Conservation (phyloP, 1,284 basidiomycete species). For the Rhodotorula sp. region DNA sequence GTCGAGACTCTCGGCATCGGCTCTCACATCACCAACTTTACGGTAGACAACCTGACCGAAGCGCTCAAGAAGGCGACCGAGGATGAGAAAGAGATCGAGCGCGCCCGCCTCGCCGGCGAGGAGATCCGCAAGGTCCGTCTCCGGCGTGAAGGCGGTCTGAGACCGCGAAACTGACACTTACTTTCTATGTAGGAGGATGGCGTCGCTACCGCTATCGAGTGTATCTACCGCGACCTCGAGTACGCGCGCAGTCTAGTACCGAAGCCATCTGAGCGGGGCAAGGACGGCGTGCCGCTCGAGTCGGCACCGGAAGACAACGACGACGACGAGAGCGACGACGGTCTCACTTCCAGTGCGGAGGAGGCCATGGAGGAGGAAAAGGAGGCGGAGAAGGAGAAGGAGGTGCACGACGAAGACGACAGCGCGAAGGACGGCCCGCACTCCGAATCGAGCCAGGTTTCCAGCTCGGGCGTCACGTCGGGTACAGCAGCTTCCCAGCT, state of each 20-base stretch:
- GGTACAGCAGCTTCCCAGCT: neutral
- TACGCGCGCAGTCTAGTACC: slow-evolving; percentile 40
- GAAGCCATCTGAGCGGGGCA: slow-evolving; percentile 5
- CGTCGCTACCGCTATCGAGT: slow-evolving; percentile 80
- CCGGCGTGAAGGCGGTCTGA: neutral
- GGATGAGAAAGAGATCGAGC: slow-evolving; percentile 78
- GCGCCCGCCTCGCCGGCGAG: slow-evolving; percentile 78
- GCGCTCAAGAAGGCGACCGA: slow-evolving; percentile 79
- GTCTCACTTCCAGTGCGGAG: neutral
- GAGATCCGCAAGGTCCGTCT: slow-evolving; percentile 63
- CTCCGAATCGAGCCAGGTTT: neutral
- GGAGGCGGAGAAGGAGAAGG: neutral
- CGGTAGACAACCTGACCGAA: slow-evolving; percentile 68
- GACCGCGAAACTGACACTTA: neutral
- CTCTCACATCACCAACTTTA: slow-evolving; percentile 66
- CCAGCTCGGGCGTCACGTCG: neutral
- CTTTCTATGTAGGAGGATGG: slow-evolving; percentile 70
- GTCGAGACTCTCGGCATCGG: slow-evolving; percentile 91
- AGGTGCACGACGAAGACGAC: neutral
- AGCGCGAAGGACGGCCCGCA: neutral
- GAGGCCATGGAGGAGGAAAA: neutral
- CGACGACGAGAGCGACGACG: neutral
- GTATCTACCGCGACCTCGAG: slow-evolving; percentile 79
- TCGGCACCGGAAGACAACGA: slow-evolving; percentile 7
- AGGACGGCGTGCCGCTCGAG: slow-evolving; percentile 4